Base-by-base conservation (phyloP, 2,329 filamentous ascomycete genomes). In the Stachybotrys elegans region DNA sequence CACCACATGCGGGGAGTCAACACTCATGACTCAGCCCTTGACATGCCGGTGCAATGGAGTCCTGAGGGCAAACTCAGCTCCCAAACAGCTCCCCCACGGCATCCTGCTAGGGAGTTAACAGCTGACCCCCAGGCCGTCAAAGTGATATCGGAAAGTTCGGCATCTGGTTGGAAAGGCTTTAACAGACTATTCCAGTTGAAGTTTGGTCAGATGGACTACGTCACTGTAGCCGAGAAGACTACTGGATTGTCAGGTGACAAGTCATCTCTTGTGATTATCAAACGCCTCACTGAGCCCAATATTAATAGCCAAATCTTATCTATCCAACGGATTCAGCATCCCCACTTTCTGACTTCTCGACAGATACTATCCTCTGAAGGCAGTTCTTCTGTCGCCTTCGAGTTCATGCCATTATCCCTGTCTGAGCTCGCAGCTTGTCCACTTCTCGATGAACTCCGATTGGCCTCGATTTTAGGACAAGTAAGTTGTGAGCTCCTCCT, bases 371-470 rank as follows among this genome's bases (percentile, higher is more conserved):
- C 32, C 19, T 23, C 40, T 17, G 22, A 42, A 37, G 22, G 31
- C n/a, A 21, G 22, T 22, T 41, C 14, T 20, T 29, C 36, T 22
- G 38, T 44, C 20, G 37, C 22, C 14, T 47, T 47, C 20, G 38
- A 47, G 21, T 47, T 44, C 23, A 47, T 47, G 37, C 45, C 45
- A 36, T n/a, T 47, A 36, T 43, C 38, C 14, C 17, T 44, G 11
- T 40, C 36, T 12, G 42, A 47, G 43, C n/a, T 44, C 12, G 31
- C 31, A 22, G 45, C 35, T 17, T 39, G 39, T 22, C 45, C 42
- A 22, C 32, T 44, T 19, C 17, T 47, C 19, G 34, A 44, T 25
- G 42, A 47, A 14, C 12, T 47, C 13, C 42, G 42, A 21, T 20
- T 47, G 12, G 45, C 38, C 22, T 47, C 31, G 13, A 37, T 44